phyloP scores from a whole-genome alignment of 805 yeast species.

The Wickerhamiella domercqiae region DNA sequence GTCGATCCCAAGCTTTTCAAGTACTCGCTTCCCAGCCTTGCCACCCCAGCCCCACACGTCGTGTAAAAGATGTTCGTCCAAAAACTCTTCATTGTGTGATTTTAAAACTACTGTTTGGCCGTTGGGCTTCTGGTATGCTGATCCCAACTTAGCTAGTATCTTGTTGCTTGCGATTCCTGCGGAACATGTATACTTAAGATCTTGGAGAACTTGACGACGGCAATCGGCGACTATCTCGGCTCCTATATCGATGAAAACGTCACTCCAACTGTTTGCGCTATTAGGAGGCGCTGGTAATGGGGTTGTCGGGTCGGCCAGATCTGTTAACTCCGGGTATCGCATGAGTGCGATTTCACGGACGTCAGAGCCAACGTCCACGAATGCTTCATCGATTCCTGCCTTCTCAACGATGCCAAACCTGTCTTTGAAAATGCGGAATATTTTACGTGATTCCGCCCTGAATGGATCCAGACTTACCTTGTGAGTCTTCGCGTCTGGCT shows the following conservation, averaged over 20 bases:
- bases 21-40: constrained; percentile 51
- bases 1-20: constrained; percentile 37
- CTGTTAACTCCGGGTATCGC: constrained; percentile 33
- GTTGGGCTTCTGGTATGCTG: constrained; percentile 73
- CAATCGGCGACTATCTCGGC: constrained; percentile 42
- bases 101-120: constrained; percentile 63
- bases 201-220: constrained; percentile 35
- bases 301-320: constrained; percentile 3
- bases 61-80: constrained; percentile 44
- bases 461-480: constrained; percentile 89
- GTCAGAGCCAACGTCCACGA: constrained; percentile 62
- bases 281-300: constrained; percentile 9
- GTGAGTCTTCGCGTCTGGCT: constrained; percentile 41
- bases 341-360: constrained; percentile 32
- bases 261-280: constrained; percentile 56
- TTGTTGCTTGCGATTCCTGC: constrained; percentile 74
- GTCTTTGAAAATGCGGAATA: constrained; percentile 46
- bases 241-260: constrained; percentile 51
- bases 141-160: constrained; percentile 71
- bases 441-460: constrained; percentile 70
- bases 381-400: constrained; percentile 92
- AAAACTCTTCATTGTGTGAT: constrained; percentile 34
- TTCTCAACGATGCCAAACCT: constrained; percentile 65
- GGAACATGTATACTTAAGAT: constrained; percentile 70
- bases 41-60: constrained; percentile 92